A percentile compares a stretch with the other conserved stretches of the same genome.
Evolutionary conservation across 805 yeast genomes (phyloP).

Genomic region (Candida silvatica): DNA sequence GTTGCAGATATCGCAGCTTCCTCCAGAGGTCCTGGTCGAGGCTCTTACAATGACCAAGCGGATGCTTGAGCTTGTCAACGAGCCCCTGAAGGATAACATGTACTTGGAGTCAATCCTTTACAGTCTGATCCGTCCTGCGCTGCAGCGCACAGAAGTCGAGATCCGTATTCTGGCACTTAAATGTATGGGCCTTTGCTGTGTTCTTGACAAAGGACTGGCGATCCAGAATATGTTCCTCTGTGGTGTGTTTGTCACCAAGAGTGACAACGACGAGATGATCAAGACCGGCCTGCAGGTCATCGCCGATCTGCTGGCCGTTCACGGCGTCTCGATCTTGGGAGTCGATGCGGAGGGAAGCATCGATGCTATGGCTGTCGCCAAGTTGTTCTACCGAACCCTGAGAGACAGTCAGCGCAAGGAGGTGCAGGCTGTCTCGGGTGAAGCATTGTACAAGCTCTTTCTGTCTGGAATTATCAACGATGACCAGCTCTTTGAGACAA

Average conservation of each 20-base stretch:
- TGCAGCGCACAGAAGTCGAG: slow-evolving; percentile 45
- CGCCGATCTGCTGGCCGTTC: slow-evolving; percentile 69
- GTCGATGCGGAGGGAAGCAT: slow-evolving; percentile 42
- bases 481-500: slow-evolving; percentile 61
- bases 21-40: slow-evolving; percentile 42
- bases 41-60: slow-evolving; percentile 64
- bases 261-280: slow-evolving; percentile 54
- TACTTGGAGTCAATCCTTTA: slow-evolving; percentile 64
- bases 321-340: slow-evolving; percentile 64
- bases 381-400: slow-evolving; percentile 59
- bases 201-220: slow-evolving; percentile 61
- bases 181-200: slow-evolving; percentile 73
- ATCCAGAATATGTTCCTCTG: slow-evolving; percentile 50
- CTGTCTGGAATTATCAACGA: slow-evolving; percentile 69
- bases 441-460: slow-evolving; percentile 75
- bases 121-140: slow-evolving; percentile 73
- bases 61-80: slow-evolving; percentile 58
- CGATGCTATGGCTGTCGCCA: slow-evolving; percentile 58
- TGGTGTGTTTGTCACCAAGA: slow-evolving; percentile 54
- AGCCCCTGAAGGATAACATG: slow-evolving; percentile 55
- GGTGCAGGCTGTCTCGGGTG: slow-evolving; percentile 75
- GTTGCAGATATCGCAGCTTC: slow-evolving; percentile 31
- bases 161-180: slow-evolving; percentile 59
- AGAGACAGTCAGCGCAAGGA: slow-evolving; percentile 48
- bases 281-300: slow-evolving; percentile 59